A percentile compares a stretch with the other conserved stretches of the same genome.
These are phyloP conservation scores for Omphalotus guepiniiformis DNA, from an alignment of 768 basidiomycete species.

Conservation along the genomic window DNA sequence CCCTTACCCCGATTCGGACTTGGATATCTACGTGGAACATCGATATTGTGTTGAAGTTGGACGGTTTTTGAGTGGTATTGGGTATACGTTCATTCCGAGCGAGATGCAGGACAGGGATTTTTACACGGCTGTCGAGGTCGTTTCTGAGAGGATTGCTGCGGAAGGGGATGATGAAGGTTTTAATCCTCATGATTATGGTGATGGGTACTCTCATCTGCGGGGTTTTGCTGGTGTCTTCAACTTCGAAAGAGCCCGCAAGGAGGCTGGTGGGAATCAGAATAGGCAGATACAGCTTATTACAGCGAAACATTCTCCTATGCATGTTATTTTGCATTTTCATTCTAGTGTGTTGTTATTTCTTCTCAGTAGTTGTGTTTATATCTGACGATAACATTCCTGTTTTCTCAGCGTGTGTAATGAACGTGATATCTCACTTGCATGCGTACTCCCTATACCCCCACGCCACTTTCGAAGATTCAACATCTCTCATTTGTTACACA, in stretches of 20 bases:
- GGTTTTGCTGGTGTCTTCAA: constrained; percentile 2
- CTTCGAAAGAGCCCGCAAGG: background rate
- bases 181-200: too few relatives aligned
- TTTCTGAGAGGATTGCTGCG: too few relatives aligned
- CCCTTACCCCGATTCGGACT: constrained; percentile 30
- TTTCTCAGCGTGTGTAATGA: background rate
- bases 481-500: background rate
- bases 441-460: background rate
- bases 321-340: constrained; percentile 1
- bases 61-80: background rate
- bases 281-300: constrained; percentile 4
- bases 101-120: background rate
- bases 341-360: constrained; percentile 6
- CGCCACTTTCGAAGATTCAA: background rate
- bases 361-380: background rate
- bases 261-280: too few relatives aligned
- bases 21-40: constrained; percentile 33
- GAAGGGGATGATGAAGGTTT: too few relatives aligned
- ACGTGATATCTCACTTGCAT: background rate
- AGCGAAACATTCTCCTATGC: background rate
- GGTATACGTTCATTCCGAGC: background rate
- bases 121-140: background rate
- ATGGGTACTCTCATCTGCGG: background rate
- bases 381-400: background rate
- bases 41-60: background rate